Base-by-base conservation (phyloP, 805 yeast species). In the Wickerhamiella shivajii region DNA sequence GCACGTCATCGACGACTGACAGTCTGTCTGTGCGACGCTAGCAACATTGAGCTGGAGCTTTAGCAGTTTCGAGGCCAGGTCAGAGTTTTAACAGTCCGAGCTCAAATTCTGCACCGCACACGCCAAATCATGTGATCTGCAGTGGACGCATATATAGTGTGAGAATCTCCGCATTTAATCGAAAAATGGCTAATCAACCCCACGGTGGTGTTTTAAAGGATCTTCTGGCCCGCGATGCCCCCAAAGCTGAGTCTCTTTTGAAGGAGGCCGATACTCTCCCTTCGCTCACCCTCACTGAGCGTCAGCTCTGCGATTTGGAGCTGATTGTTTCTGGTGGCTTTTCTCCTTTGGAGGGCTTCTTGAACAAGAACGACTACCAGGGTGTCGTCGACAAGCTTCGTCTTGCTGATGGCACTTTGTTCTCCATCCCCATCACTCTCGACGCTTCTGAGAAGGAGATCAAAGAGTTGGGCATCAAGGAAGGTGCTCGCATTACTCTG, bases 121-220 rank as follows among this genome's bases (percentile, higher is more conserved):
- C 34, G 34, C 34, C 19, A 31, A 19, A 29, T 31, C 34, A 31
- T 24, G 27, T 31, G 34, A 31, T 19, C 34, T 25, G 29, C 18
- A 4, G 12, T n/a, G n/a, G n/a, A n/a, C n/a, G 25, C 15, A 19
- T 17, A 25, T 31, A 31, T 18, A 20, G 6, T 14, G 5, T 9
- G n/a, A 18, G 3, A 4, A 7, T 29, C 2, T 24, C 23, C 4
- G n/a, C 5, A 4, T 24, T n/a, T 17, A 6, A 4, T 16, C 12
- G 6, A 24, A 18, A 12, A 23, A 60, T 60, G 65, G 59, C 65
- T 7, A 60, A 60, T 45, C 31, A 72, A 48, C 94, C 97, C 38
- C 96, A 87, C 69, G 97, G 96, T 53, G 95, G 95, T 48, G 63
- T 64, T 36, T 69, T 85, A 44, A 76, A 85, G 58, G 97, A 85